Evolutionary conservation across 495 filamentous ascomycete species (phyloP).

Genomic region (Aspergillus heteromorphus): DNA sequence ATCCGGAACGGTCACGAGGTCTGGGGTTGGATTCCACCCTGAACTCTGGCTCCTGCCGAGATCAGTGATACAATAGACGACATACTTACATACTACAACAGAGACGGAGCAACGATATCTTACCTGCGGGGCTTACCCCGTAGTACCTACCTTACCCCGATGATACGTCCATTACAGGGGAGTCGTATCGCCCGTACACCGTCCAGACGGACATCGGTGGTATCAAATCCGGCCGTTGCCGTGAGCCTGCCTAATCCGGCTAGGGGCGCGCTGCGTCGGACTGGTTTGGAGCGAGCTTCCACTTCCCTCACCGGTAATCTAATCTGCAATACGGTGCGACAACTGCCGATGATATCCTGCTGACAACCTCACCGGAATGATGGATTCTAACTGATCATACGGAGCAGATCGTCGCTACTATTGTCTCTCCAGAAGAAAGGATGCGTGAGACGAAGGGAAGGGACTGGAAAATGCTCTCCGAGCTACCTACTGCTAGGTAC

Average conservation of each 20-base stretch:
- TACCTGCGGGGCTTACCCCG: neutral
- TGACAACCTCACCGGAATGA: too few relatives aligned
- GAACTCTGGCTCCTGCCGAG: neutral
- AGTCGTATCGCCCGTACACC: too few relatives aligned
- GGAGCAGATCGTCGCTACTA: neutral
- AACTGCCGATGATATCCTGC: neutral
- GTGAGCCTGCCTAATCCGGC: neutral
- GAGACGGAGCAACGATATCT: too few relatives aligned
- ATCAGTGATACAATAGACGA: too few relatives aligned
- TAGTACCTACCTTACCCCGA: neutral
- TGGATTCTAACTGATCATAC: neutral
- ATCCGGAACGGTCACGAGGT: conserved; percentile 9
- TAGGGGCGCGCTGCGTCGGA: neutral
- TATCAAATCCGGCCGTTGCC: neutral
- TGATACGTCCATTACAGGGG: too few relatives aligned
- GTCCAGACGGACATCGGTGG: neutral
- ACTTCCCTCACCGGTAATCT: conserved; percentile 4
- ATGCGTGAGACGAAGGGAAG: too few relatives aligned
- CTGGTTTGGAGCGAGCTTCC: neutral
- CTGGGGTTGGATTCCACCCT: conserved; percentile 9
- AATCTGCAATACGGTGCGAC: neutral
- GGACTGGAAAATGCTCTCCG: too few relatives aligned
- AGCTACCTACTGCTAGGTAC: too few relatives aligned
- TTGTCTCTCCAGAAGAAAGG: too few relatives aligned
- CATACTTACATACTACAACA: too few relatives aligned